Percentiles rank a stretch among this genome's conserved stretches.
phyloP scores from a whole-genome alignment of 23 red algal species.

The Pyropia haitanensis region DNA sequence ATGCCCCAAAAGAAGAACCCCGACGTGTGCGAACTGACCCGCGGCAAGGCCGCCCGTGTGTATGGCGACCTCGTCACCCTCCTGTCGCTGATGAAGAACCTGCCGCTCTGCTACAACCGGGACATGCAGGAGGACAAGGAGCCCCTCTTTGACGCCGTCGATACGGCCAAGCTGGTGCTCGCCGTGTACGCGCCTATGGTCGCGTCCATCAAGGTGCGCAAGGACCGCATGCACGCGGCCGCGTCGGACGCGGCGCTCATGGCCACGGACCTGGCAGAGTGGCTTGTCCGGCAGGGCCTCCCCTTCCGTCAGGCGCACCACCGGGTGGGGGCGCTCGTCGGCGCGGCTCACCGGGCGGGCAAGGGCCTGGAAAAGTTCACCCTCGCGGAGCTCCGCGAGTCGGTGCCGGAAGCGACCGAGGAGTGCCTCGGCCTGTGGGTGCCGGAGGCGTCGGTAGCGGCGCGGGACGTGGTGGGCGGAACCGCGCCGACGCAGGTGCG shows the following conservation, averaged over 20 bases:
- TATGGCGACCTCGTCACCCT: slow-evolving; percentile 77
- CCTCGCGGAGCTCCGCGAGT: slow-evolving; percentile 63
- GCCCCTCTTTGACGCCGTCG: slow-evolving; percentile 84
- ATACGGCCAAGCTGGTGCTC: slow-evolving; percentile 78
- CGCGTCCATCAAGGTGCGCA: slow-evolving; percentile 59
- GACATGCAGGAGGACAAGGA: slow-evolving; percentile 99
- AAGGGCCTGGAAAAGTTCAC: slow-evolving; percentile 55
- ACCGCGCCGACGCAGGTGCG: slow-evolving; percentile 78
- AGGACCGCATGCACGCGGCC: slow-evolving; percentile 67
- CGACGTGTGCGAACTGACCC: slow-evolving; percentile 90
- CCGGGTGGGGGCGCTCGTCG: slow-evolving; percentile 84
- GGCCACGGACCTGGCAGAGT: slow-evolving; percentile 99
- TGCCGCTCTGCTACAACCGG: slow-evolving; percentile 97
- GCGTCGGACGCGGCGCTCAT: slow-evolving; percentile 89
- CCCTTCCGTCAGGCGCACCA: slow-evolving; percentile 95
- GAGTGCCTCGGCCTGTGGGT: slow-evolving; percentile 86
- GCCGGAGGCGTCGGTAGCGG: slow-evolving; percentile 63
- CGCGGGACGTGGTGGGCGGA: slow-evolving; percentile 66
- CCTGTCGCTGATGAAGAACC: slow-evolving; percentile 87
- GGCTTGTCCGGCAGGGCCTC: slow-evolving; percentile 86
- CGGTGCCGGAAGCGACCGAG: slow-evolving; percentile 81
- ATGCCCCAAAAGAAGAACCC: slow-evolving; percentile 99
- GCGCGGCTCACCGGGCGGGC: slow-evolving; percentile 34
- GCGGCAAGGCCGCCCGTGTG: slow-evolving; percentile 77
- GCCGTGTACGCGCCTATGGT: slow-evolving; percentile 83